A percentile compares a stretch with the other conserved stretches of the same genome.
Evolutionary conservation across 192 early-diverging fungal species (phyloP).

Genomic region (Backusella tuberculispora): DNA sequence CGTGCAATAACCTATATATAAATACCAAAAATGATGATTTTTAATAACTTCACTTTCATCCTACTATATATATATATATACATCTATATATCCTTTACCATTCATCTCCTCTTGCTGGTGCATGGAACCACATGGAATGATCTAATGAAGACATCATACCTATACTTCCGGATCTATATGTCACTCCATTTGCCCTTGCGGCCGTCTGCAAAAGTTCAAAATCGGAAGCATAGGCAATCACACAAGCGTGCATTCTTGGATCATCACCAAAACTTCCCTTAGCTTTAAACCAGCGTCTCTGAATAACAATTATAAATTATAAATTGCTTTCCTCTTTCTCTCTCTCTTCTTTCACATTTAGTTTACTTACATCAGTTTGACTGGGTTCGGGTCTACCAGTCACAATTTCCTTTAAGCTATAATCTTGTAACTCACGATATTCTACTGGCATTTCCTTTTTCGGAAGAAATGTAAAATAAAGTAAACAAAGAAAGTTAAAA

Average conservation of each 20-base stretch:
- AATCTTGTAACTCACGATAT: slow-evolving; percentile 24
- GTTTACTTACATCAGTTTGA: slow-evolving; percentile 3
- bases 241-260: slow-evolving; percentile 59
- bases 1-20: slow-evolving; percentile 70
- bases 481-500: background rate
- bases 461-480: background rate
- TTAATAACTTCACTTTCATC: background rate
- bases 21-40: too few species aligned
- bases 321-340: too few species aligned
- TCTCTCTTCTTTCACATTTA: background rate
- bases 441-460: slow-evolving; percentile 29
- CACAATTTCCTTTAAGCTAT: slow-evolving; percentile 15
- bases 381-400: slow-evolving; percentile 7
- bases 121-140: slow-evolving; percentile 88
- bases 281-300: slow-evolving; percentile 63
- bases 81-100: slow-evolving; percentile 56
- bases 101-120: slow-evolving; percentile 80
- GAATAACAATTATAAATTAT: background rate
- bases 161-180: slow-evolving; percentile 4
- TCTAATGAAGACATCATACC: slow-evolving; percentile 71
- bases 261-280: slow-evolving; percentile 58
- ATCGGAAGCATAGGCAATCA: slow-evolving; percentile 59
- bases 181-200: slow-evolving; percentile 24
- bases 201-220: slow-evolving; percentile 56
- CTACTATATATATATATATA: background rate